These are phyloP conservation scores for Penicillium daleae DNA, from an alignment of 495 filamentous ascomycete genomes.

Conservation along the genomic window DNA sequence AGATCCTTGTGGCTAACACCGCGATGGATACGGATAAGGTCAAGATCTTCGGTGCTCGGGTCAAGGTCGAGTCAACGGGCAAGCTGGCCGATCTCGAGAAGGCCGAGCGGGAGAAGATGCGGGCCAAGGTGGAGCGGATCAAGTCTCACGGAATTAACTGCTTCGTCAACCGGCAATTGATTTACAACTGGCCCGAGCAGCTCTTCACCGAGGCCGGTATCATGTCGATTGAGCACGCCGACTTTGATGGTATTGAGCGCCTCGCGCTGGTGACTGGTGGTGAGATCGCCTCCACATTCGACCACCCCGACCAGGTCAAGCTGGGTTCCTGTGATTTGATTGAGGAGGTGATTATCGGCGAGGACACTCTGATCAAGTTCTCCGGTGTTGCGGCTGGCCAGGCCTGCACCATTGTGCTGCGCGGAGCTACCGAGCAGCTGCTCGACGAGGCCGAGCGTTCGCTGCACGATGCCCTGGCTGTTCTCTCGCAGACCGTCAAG, in stretches of 20 bases:
- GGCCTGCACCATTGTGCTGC: slow-evolving; percentile 95
- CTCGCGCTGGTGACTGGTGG: slow-evolving; percentile 93
- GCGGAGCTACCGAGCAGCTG: slow-evolving; percentile 94
- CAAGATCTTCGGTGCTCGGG: slow-evolving; percentile 96
- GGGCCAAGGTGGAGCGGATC: slow-evolving; percentile 96
- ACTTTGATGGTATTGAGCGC: slow-evolving; percentile 97
- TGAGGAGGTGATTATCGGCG: slow-evolving; percentile 96
- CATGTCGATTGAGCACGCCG: slow-evolving; percentile 97
- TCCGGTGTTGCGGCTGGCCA: slow-evolving; percentile 92
- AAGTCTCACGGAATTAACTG: slow-evolving; percentile 99
- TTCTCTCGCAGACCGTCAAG: slow-evolving; percentile 94
- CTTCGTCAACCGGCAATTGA: slow-evolving; percentile 98
- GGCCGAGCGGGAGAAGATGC: slow-evolving; percentile 99
- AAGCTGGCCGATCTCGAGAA: slow-evolving; percentile 97
- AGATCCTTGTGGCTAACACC: slow-evolving; percentile 96
- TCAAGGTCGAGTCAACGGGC: slow-evolving; percentile 90
- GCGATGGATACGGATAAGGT: slow-evolving; percentile 99
- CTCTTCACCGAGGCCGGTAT: slow-evolving; percentile 97
- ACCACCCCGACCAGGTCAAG: slow-evolving; percentile 96
- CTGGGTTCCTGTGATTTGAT: slow-evolving; percentile 94
- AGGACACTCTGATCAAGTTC: slow-evolving; percentile 96
- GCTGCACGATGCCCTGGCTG: slow-evolving; percentile 93
- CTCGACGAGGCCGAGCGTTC: slow-evolving; percentile 96
- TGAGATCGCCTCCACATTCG: slow-evolving; percentile 96
- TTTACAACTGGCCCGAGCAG: slow-evolving; percentile 99